phyloP scores from a whole-genome alignment of 2,329 filamentous ascomycete genomes.

The Ustulina deusta region DNA sequence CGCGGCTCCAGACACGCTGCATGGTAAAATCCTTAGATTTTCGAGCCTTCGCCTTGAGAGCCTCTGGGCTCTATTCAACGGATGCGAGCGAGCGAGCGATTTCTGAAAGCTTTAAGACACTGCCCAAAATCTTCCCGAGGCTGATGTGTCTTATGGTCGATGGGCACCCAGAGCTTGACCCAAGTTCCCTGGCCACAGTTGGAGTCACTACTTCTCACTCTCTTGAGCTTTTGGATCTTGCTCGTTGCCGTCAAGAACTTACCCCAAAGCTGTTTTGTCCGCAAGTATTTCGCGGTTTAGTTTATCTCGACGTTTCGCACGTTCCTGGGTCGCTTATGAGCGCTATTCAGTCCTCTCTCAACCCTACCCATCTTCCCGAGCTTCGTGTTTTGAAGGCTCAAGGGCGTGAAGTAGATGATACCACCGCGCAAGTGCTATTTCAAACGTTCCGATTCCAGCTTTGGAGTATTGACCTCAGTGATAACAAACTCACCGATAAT shows the following conservation, averaged over 20 bases:
- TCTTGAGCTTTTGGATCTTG: slow-evolving; percentile 60
- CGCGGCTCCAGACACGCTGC: slow-evolving; percentile 55
- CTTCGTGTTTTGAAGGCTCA: slow-evolving; percentile 66
- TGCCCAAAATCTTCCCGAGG: slow-evolving; percentile 57
- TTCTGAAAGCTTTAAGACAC: slow-evolving; percentile 55
- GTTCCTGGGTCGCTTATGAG: slow-evolving; percentile 59
- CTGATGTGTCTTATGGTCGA: slow-evolving; percentile 63
- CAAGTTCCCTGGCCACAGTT: slow-evolving; percentile 51
- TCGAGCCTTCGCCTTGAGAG: slow-evolving; percentile 56
- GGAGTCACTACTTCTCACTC: slow-evolving; percentile 33
- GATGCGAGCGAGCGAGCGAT: slow-evolving; percentile 55
- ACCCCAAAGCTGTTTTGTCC: slow-evolving; percentile 56
- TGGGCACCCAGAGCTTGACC: slow-evolving; percentile 60
- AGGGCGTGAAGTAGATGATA: slow-evolving; percentile 61
- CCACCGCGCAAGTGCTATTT: slow-evolving; percentile 52
- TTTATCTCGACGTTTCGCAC: slow-evolving; percentile 66
- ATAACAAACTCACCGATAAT: slow-evolving; percentile 65
- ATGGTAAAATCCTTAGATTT: slow-evolving; percentile 64
- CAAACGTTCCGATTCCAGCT: slow-evolving; percentile 55
- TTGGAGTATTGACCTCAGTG: slow-evolving; percentile 68
- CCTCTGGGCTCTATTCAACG: slow-evolving; percentile 57
- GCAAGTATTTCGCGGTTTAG: slow-evolving; percentile 54
- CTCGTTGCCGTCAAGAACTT: slow-evolving; percentile 56
- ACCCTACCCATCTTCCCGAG: slow-evolving; percentile 55
- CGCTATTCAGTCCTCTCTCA: slow-evolving; percentile 52